Evolutionary conservation across 495 filamentous ascomycete species (phyloP).

Genomic region (Hypoxylon trugodes): DNA sequence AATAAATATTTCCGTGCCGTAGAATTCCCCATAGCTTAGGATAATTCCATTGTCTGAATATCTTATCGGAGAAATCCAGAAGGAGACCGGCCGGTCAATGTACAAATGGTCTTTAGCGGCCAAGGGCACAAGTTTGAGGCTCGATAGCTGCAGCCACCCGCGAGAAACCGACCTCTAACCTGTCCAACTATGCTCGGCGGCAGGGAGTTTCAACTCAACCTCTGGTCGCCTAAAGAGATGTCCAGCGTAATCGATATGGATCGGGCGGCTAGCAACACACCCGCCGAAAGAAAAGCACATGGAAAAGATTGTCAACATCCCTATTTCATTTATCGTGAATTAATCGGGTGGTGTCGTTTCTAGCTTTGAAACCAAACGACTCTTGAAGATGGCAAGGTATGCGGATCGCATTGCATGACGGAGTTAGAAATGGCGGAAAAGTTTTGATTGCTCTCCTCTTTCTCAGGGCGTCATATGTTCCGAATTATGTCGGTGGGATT

Average conservation of each 20-base stretch:
- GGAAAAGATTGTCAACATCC: slow-evolving; percentile 1
- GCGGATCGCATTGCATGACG: slow-evolving; percentile 22
- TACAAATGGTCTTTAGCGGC: not conserved
- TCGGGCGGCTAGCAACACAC: not conserved
- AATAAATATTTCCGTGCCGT: not conserved
- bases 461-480: slow-evolving; percentile 29
- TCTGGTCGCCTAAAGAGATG: not conserved
- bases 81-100: not conserved
- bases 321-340: slow-evolving; percentile 4
- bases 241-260: not conserved
- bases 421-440: slow-evolving; percentile 27
- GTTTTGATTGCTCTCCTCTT: slow-evolving; percentile 15
- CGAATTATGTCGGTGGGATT: slow-evolving; percentile 32
- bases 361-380: not conserved
- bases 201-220: slow-evolving; percentile 6
- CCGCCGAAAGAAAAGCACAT: not conserved
- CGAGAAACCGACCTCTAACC: not conserved
- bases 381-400: slow-evolving; percentile 11
- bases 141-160: slow-evolving; percentile 7
- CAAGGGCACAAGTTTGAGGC: slow-evolving; percentile 4
- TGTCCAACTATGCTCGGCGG: not conserved
- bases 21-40: not conserved
- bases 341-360: slow-evolving; percentile 5
- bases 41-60: not conserved
- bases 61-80: not conserved